A percentile compares a stretch with the other conserved stretches of the same genome.
Evolutionary conservation across 2,329 filamentous ascomycete genomes (phyloP).

Genomic region (Fusarium virguliforme): DNA sequence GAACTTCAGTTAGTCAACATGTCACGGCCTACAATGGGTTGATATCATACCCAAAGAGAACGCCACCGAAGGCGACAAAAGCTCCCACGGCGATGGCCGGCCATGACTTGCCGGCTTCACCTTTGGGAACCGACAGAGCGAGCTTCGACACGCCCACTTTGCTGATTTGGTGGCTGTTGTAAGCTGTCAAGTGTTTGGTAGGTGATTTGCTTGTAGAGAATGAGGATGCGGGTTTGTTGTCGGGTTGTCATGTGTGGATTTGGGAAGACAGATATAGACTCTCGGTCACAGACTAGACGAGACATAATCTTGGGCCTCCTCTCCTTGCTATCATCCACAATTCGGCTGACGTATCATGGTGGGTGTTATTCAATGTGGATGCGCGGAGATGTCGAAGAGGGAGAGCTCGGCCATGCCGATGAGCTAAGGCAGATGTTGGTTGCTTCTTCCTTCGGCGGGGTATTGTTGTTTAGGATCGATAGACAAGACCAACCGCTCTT

Average conservation of each 20-base stretch:
- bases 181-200: neutral
- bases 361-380: slow-evolving; percentile 2
- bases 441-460: neutral
- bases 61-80: slow-evolving; percentile 57
- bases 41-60: slow-evolving; percentile 24
- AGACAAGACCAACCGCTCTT: neutral
- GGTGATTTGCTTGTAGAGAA: neutral
- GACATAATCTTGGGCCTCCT: neutral
- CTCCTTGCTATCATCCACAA: neutral
- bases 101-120: slow-evolving; percentile 71
- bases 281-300: neutral
- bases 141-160: neutral
- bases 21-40: neutral
- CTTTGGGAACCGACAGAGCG: neutral
- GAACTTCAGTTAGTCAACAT: neutral
- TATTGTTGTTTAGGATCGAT: neutral
- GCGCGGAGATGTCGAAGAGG: neutral
- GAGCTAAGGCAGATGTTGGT: neutral
- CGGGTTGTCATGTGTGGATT: neutral
- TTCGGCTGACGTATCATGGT: neutral
- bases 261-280: slow-evolving; percentile 10
- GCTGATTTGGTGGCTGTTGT: neutral
- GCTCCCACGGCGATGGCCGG: slow-evolving; percentile 72
- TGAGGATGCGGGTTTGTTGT: neutral
- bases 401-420: slow-evolving; percentile 2